A percentile compares a stretch with the other conserved stretches of the same genome.
phyloP scores from a whole-genome alignment of 2,329 filamentous ascomycete species.

The Chrysoporthe deuterocubensis region DNA sequence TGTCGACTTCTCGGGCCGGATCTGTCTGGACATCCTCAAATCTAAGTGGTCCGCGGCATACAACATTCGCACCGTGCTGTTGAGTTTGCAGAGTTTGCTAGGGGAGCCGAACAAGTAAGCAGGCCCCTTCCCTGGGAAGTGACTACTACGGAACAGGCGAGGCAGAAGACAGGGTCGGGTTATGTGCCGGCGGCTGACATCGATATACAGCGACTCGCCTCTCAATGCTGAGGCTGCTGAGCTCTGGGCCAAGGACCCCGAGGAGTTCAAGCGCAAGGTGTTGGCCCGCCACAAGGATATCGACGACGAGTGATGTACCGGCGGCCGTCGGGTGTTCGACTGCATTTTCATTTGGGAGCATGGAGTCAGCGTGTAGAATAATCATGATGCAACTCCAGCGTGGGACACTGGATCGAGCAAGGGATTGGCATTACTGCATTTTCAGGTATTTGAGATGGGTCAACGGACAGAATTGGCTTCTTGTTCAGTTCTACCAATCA shows the following conservation, averaged over 20 bases:
- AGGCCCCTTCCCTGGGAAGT: background rate
- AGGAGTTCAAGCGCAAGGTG: slow-evolving; percentile 83
- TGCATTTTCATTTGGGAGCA: slow-evolving; percentile 30
- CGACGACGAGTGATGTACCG: slow-evolving; percentile 59
- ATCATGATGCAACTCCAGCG: slow-evolving; percentile 18
- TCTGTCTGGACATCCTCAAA: slow-evolving; percentile 97
- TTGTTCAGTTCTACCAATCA: slow-evolving; percentile 18
- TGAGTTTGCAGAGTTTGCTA: slow-evolving; percentile 92
- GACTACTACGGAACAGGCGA: background rate
- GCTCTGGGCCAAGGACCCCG: slow-evolving; percentile 87
- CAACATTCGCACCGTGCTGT: slow-evolving; percentile 90
- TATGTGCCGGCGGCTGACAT: slow-evolving; percentile 12
- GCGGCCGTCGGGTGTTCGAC: slow-evolving; percentile 5
- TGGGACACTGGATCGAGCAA: slow-evolving; percentile 21
- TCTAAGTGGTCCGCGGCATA: slow-evolving; percentile 99
- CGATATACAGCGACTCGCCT: slow-evolving; percentile 73
- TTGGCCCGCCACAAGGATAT: slow-evolving; percentile 65
- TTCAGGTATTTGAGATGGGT: slow-evolving; percentile 21
- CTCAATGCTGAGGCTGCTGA: slow-evolving; percentile 96
- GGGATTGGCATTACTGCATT: slow-evolving; percentile 23
- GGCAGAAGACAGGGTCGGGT: background rate
- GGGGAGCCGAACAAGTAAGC: slow-evolving; percentile 98
- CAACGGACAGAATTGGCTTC: slow-evolving; percentile 3
- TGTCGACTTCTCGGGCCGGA: slow-evolving; percentile 94
- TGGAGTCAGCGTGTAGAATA: slow-evolving; percentile 26